Evolutionary conservation across 2,329 filamentous ascomycete genomes (phyloP).

Genomic region (Penicillium sp.): DNA sequence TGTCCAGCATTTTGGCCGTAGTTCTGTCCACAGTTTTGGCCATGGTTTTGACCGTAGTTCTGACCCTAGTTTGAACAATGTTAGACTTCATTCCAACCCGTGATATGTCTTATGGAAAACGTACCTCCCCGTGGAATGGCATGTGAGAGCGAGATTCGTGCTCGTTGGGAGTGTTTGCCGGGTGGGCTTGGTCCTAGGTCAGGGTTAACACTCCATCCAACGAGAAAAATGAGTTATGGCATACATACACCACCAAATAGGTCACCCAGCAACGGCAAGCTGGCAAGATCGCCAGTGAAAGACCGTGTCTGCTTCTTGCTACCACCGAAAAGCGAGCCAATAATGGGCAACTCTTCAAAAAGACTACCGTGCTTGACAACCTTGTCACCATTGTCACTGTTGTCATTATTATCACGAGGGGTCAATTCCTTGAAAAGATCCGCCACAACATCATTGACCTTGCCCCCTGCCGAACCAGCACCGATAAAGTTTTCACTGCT

Average conservation of each 20-base stretch:
- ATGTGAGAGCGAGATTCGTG: background rate
- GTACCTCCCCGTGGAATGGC: background rate
- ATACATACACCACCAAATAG: constrained; percentile 19
- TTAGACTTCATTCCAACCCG: background rate
- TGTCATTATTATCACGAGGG: background rate
- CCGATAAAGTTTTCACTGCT: constrained; percentile 18
- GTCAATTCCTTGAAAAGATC: background rate
- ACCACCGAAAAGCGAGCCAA: background rate
- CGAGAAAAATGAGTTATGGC: background rate
- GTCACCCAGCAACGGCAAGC: constrained; percentile 12
- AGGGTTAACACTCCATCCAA: background rate
- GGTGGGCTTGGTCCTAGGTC: constrained; percentile 9
- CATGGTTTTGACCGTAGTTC: background rate
- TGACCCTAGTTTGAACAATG: background rate
- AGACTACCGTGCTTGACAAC: constrained; percentile 1
- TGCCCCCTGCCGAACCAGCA: constrained; percentile 14
- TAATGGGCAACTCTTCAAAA: constrained; percentile 7
- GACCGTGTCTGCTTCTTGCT: constrained; percentile 5
- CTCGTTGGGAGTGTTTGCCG: constrained; percentile 1
- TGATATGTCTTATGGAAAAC: background rate
- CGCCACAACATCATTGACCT: constrained; percentile 10
- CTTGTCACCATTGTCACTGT: background rate
- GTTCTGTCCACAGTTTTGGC: background rate
- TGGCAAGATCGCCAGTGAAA: constrained; percentile 14
- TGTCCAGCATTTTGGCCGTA: constrained; percentile 7